Evolutionary conservation across 306 rosid genomes (phyloP).

Genomic region (Cicer arietinum): DNA sequence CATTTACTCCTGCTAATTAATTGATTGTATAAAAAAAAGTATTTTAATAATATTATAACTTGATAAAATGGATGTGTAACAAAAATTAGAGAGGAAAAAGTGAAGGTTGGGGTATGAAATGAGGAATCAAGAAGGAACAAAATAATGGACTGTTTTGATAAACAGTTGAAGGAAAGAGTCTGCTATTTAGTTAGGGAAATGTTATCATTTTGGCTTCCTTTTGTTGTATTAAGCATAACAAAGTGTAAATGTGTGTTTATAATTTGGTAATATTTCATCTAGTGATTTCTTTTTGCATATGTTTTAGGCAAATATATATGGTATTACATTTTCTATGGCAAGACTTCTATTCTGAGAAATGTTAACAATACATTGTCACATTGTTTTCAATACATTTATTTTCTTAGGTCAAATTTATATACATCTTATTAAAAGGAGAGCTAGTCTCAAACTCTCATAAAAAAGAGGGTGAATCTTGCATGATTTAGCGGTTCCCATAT

Average conservation of each 20-base stretch:
- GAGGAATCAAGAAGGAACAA: slow-evolving; percentile 7
- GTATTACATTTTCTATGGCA: slow-evolving; percentile 19
- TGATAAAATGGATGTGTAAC: not conserved
- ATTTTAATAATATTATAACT: not conserved
- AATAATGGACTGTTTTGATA: slow-evolving; percentile 11
- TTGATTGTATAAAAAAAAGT: not conserved
- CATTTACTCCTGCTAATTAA: not conserved
- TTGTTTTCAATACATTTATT: not conserved
- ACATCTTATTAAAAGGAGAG: not conserved
- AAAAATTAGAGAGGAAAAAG: not conserved
- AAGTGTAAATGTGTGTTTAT: not conserved
- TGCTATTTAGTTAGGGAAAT: not conserved
- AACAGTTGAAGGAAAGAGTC: not conserved
- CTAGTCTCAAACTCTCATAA: not conserved
- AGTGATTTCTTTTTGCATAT: not conserved
- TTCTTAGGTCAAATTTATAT: not conserved
- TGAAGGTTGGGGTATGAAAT: not conserved
- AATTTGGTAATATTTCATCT: not conserved
- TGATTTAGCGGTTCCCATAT: not conserved
- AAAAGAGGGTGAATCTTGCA: not conserved
- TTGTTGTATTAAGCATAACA: not conserved
- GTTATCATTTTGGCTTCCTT: not conserved
- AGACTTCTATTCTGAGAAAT: slow-evolving; percentile 14
- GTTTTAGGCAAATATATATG: not conserved
- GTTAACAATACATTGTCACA: not conserved